Percentiles rank a stretch among this genome's conserved stretches.
Evolutionary conservation across 2,329 filamentous ascomycete genomes (phyloP).

Genomic region (Alternaria novae-zelandiae): DNA sequence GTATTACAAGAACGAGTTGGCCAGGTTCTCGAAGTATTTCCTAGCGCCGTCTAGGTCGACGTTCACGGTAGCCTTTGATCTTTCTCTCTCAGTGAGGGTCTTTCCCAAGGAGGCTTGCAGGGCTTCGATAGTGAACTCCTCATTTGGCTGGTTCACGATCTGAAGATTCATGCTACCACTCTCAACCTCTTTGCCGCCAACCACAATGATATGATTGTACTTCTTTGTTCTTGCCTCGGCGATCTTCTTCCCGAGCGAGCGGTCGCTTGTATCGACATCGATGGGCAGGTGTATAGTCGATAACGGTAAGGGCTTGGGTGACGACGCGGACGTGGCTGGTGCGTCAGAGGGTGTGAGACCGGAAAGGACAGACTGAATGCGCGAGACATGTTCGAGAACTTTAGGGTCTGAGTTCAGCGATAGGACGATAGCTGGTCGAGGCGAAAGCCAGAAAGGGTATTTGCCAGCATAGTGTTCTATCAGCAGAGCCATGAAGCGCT

Average conservation of each 20-base stretch:
- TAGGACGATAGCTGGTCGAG: slow-evolving; percentile 76
- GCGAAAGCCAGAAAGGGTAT: slow-evolving; percentile 90
- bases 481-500: slow-evolving; percentile 82
- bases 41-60: slow-evolving; percentile 30
- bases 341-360: slow-evolving; percentile 29
- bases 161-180: slow-evolving; percentile 34
- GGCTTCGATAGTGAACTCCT: slow-evolving; percentile 27
- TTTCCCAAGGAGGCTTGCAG: slow-evolving; percentile 44
- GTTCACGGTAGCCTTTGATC: slow-evolving; percentile 18
- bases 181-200: slow-evolving; percentile 59
- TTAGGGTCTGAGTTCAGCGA: slow-evolving; percentile 70
- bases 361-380: slow-evolving; percentile 44
- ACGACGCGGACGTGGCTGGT: slow-evolving; percentile 1
- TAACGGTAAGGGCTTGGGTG: slow-evolving; percentile 52
- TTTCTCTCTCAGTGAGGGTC: slow-evolving; percentile 20
- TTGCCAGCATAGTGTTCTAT: slow-evolving; percentile 80
- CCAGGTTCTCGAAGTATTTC: slow-evolving; percentile 39
- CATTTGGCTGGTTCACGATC: slow-evolving; percentile 48
- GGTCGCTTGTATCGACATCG: slow-evolving; percentile 70
- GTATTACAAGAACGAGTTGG: slow-evolving; percentile 33
- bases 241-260: slow-evolving; percentile 72
- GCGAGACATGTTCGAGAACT: slow-evolving; percentile 58
- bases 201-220: slow-evolving; percentile 75
- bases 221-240: slow-evolving; percentile 73
- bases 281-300: slow-evolving; percentile 69